Evolutionary conservation across 768 basidiomycete genomes (phyloP), one percentile per base, ranked within the genome.

Genomic region (Epithele typhae): DNA sequence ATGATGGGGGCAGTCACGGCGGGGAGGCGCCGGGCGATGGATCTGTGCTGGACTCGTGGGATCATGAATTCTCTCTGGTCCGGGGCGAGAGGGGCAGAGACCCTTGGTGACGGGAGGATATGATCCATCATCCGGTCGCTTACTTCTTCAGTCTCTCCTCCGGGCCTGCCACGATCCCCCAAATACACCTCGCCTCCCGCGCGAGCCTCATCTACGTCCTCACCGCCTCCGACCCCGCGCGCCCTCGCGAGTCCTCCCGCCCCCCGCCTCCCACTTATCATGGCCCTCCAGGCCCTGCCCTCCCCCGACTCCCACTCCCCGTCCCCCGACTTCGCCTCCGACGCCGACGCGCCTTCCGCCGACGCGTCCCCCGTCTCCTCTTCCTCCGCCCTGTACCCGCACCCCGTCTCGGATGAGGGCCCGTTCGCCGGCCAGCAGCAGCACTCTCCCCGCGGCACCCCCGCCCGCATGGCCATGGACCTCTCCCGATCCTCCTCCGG

Each of bases 401-500:
- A 45, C 34, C 44, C 35, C 14, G 23, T 44, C 25, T 49, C 52
- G 22, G 59, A 61, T 37, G 59, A 57, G 25, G 40, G 46, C 9
- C 54, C 58, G 25, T 45, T 56, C 25, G 27, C 51, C 11, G 40
- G 52, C 41, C 33, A 57, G 34, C 40, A 48, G 17, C 33, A 57
- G 34, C 40, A 48, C 17, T 49, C 53, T 17, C 43, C 66, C 72
- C 14, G 65, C 71, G 34, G 77, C 78, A 60, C 70, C 77, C 41
- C 74, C 78, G 51, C 75, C 78, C 41, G 71, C 70, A 40, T 65
- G 70, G 36, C 52, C 40, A 23, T 53, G 4, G 62, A 60, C 25
- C 39, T 56, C 17, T 37, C 54, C 39, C 60, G 62, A 45, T 51
- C 60, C 14, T 73, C 76, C 22, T 72, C 76, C 12, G 74, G 78